Base-by-base conservation (phyloP, 169 alveolate genomes). In the Plasmodium cynomolgi region DNA sequence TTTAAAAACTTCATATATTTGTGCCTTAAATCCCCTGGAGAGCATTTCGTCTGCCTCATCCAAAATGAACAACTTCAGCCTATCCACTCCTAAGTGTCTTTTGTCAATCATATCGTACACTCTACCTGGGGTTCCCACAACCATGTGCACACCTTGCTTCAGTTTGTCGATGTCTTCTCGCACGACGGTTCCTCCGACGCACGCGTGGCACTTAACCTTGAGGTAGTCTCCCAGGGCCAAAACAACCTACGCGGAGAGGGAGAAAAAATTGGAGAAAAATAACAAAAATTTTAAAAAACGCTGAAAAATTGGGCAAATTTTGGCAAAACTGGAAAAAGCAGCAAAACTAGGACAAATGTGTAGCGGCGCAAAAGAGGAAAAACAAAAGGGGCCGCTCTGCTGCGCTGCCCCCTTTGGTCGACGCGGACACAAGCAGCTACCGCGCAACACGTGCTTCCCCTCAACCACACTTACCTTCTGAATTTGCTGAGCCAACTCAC, bases 11-110 rank as follows among this genome's bases (percentile, higher is more conserved):
- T 99, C 99, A 96, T 99, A 99, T 94, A 97, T 95, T 98, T 98
- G 99, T 62, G 97, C 99, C 97, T 99, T 99, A 96, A 99, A 99
- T 33, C 99, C 99, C 91, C 98, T 96, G 82, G 98, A 98, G 41
- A 99, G 96, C 99, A 99, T 98, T 97, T 99, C 99, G 93, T 99
- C 99, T 20, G 99, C 99, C 93, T 99, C 99, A 84, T 99, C 99
- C 44, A 99, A 96, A 17, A 99, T 97, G 90, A 99, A 96, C 98
- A 98, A 98, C 96, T 98, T 99, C 81, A 99, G 93, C 95, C 98
- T 96, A 77, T 99, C 96, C 26, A 99, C 99, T 92, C 97, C 97
- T 91, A 99, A 97, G 94, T 98, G 99, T 54, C 99, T 97, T 93
- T 99, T 98, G 79, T 98, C 97, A 93, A 99, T 99, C 99, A 99